Base-by-base conservation (phyloP, 805 yeast species). In the Naumovozyma baii region DNA sequence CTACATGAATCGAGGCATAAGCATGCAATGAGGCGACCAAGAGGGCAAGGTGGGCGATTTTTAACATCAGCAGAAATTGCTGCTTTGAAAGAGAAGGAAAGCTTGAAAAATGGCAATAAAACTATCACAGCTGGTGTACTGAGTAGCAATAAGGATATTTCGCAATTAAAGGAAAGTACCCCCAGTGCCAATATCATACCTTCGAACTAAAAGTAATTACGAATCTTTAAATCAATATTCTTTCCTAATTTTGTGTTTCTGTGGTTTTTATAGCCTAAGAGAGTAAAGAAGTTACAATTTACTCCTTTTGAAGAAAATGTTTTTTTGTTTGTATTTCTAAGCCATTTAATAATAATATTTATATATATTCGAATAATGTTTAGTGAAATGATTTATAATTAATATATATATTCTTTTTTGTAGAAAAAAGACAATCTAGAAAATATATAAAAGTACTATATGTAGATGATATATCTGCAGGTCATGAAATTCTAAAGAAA, bases 21-120 rank as follows among this genome's bases (percentile, higher is more conserved):
- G 59, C 99, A 92, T 61, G 99, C 99, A 2, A 92, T 92, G 98
- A 74, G 97, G 57, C 75, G 99, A 59, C 97, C 98, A 13, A 76
- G 99, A 51, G 99, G 99, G 19, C 97, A 92, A 65, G 98, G 98
- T 25, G 99, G 99, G 5, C 70, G 99, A 44, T 92, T 92, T 50
- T 64, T 92, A 43, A 92, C 99, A 1, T 96, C 97, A 12, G 95
- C 95, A 9, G 84, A 76, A 46, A 81, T 74, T 34, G 80, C 75
- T 10, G 80, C 72, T 45, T 64, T 72, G 40, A 82, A 78, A 37
- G 26, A 22, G 26, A 22, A 22, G 10, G 26, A 22, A 22, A 22
- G 26, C 26, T 22, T 10, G 7, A 22, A 22, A 22, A 22, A 7
- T 7, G 10, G 10, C 26, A 22, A 22, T 10, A 22, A 22, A 22